Conservation (phyloP, 495 filamentous ascomycete species). For the Achaetomiella virescens region DNA sequence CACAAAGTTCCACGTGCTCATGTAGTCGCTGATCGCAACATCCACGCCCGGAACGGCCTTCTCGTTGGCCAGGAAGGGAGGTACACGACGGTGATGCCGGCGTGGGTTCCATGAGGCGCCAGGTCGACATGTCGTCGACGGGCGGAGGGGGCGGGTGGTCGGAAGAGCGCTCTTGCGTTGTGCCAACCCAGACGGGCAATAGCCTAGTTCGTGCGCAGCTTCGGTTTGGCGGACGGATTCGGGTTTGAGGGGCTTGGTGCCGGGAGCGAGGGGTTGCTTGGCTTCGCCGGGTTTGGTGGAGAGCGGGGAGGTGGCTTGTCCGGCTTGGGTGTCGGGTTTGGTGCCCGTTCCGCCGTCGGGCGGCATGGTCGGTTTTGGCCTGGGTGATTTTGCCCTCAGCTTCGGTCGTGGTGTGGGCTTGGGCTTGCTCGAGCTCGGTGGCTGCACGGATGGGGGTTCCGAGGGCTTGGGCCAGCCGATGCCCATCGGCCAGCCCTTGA, state of each 20-base stretch:
- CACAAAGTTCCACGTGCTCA: conserved; percentile 96
- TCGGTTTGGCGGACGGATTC: conserved; percentile 30
- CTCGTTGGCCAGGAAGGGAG: conserved; percentile 82
- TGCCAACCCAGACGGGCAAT: conserved; percentile 94
- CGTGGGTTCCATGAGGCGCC: conserved; percentile 69
- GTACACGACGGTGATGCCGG: conserved; percentile 85
- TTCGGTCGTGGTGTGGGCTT: conserved; percentile 52
- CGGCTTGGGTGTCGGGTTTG: not conserved
- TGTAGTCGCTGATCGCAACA: conserved; percentile 71
- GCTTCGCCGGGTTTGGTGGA: not conserved
- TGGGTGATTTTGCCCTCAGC: conserved; percentile 57
- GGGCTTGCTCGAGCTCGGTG: conserved; percentile 61
- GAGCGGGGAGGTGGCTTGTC: not conserved
- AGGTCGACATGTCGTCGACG: conserved; percentile 53
- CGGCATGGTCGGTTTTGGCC: conserved; percentile 49
- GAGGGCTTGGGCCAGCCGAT: conserved; percentile 74
- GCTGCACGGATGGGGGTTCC: conserved; percentile 47
- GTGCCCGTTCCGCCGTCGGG: conserved; percentile 18
- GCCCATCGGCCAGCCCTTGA: conserved; percentile 90
- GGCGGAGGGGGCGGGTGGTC: conserved; percentile 51
- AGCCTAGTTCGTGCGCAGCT: conserved; percentile 59
- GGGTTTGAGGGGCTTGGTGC: conserved; percentile 14
- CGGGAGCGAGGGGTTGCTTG: not conserved
- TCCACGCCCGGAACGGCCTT: conserved; percentile 66
- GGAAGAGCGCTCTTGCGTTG: conserved; percentile 59